phyloP scores from a whole-genome alignment of 176 grass and related monocot genomes.

The Luzula sylvatica region DNA sequence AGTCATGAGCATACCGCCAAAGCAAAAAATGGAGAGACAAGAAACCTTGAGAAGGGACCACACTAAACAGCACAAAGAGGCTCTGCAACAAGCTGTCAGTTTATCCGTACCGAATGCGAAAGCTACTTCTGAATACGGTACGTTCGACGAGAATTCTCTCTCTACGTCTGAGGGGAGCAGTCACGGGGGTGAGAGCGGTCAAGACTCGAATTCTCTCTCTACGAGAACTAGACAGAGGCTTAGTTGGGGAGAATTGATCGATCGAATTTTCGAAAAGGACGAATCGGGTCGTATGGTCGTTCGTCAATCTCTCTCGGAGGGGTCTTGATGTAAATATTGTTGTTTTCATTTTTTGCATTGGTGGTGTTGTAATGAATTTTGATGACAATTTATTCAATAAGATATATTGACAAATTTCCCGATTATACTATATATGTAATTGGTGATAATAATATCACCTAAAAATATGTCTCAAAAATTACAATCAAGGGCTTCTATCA shows the following conservation, averaged over 20 bases:
- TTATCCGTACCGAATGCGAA: constrained; percentile 50
- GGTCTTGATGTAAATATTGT: constrained; percentile 20
- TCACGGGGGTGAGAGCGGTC: neutral
- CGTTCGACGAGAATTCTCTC: constrained; percentile 25
- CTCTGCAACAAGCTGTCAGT: constrained; percentile 49
- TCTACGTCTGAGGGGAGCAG: constrained; percentile 19
- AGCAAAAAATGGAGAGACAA: constrained; percentile 85
- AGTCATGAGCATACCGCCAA: constrained; percentile 36
- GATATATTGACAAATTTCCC: neutral
- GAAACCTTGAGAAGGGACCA: constrained; percentile 59
- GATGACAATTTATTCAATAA: neutral
- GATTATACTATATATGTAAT: too few species aligned
- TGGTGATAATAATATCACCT: too few species aligned
- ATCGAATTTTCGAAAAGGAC: constrained; percentile 62
- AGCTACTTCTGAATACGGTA: constrained; percentile 47
- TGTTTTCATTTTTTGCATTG: neutral
- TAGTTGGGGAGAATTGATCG: constrained; percentile 80
- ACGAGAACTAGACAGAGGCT: constrained; percentile 34
- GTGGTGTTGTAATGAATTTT: neutral
- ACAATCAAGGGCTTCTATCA: too few species aligned
- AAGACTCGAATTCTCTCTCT: constrained; percentile 5
- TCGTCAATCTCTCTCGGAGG: constrained; percentile 20
- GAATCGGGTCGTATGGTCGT: constrained; percentile 49
- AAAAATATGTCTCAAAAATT: too few species aligned
- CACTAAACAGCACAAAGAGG: constrained; percentile 69